phyloP scores from a whole-genome alignment of 31 red algal species.

The Porphyra umbilicalis region DNA sequence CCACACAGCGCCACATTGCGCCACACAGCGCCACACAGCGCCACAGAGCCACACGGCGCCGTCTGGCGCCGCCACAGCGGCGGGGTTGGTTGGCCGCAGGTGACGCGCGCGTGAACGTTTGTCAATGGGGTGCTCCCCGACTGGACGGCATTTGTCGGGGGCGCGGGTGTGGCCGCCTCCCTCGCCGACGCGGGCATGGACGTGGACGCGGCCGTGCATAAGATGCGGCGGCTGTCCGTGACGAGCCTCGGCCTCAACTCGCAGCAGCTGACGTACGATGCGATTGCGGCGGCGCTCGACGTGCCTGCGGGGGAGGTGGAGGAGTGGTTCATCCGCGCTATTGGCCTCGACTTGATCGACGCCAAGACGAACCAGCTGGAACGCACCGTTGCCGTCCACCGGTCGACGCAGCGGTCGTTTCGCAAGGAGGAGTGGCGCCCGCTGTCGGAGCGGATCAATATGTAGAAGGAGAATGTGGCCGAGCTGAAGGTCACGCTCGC shows the following conservation, averaged over 20 bases:
- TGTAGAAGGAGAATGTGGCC: constrained; percentile 82
- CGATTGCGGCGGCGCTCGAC: constrained; percentile 69
- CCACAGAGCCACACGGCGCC: too few species aligned
- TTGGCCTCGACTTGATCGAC: constrained; percentile 75
- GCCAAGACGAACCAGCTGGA: constrained; percentile 89
- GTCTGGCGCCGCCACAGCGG: too few species aligned
- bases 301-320: constrained; percentile 64
- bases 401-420: constrained; percentile 84
- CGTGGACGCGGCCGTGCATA: constrained; percentile 47
- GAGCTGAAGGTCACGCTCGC: constrained; percentile 55
- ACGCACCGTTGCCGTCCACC: constrained; percentile 71
- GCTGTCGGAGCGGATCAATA: constrained; percentile 75
- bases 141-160: constrained; percentile 50
- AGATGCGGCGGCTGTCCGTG: constrained; percentile 90
- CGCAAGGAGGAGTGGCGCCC: constrained; percentile 86
- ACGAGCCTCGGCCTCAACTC: constrained; percentile 70
- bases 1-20: too few species aligned
- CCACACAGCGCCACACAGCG: too few species aligned
- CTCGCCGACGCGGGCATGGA: constrained; percentile 33
- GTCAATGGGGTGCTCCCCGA: constrained; percentile 34
- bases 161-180: constrained; percentile 38
- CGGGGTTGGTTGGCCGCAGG: too few species aligned
- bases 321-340: constrained; percentile 88
- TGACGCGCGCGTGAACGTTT: too few species aligned
- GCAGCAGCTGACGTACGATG: constrained; percentile 58